These are phyloP conservation scores for Dorcoceras hygrometricum DNA, from an alignment of 257 asterid genomes.

Conservation along the genomic window DNA sequence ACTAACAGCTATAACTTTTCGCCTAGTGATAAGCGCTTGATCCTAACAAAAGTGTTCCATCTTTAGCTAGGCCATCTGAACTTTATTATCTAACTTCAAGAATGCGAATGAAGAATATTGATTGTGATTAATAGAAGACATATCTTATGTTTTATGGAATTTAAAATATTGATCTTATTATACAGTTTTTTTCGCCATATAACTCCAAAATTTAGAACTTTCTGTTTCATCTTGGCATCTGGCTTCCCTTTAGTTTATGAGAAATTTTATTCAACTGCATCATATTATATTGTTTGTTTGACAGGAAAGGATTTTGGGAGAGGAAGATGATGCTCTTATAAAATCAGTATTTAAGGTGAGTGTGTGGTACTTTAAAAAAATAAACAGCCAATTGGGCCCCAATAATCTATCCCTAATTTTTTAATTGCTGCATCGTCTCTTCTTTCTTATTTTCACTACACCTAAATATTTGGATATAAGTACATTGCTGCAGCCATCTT, in stretches of 20 bases:
- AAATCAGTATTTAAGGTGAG: slow-evolving; percentile 54
- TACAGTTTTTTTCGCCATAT: too few species aligned
- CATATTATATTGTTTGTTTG: slow-evolving; percentile 9
- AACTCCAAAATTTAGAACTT: too few species aligned
- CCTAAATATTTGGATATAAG: too few species aligned
- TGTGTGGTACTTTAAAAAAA: neutral
- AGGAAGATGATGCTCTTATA: slow-evolving; percentile 77
- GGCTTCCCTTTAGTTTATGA: neutral
- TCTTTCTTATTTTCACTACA: too few species aligned
- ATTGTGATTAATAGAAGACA: neutral
- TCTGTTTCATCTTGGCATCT: too few species aligned
- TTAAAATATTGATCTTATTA: neutral
- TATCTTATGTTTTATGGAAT: neutral
- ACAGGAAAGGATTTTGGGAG: slow-evolving; percentile 59
- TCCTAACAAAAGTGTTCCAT: too few species aligned
- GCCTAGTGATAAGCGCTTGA: too few species aligned
- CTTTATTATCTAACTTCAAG: neutral
- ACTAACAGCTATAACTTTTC: too few species aligned
- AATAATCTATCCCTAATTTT: too few species aligned
- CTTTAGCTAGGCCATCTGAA: too few species aligned
- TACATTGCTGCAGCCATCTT: too few species aligned
- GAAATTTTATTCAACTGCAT: slow-evolving; percentile 1
- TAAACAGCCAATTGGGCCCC: too few species aligned
- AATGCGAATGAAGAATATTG: neutral
- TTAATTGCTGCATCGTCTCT: neutral